A percentile compares a stretch with the other conserved stretches of the same genome.
phyloP scores from a whole-genome alignment of 2,329 filamentous ascomycete species.

The Penicillium polonicum region DNA sequence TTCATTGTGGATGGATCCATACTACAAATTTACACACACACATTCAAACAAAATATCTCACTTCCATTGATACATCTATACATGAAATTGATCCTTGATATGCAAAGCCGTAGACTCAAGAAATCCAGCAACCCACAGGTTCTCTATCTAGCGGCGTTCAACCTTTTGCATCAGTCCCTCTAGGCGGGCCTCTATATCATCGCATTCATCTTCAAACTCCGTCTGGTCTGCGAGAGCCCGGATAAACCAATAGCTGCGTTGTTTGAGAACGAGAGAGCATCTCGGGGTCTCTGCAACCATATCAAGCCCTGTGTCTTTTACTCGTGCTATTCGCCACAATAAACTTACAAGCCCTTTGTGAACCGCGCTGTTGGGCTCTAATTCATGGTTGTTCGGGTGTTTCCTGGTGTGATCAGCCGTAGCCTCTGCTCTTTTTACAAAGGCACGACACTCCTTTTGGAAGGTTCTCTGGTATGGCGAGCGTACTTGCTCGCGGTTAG shows the following conservation, averaged over 20 bases:
- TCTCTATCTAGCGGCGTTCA: not conserved
- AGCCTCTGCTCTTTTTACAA: not conserved
- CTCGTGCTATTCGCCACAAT: not conserved
- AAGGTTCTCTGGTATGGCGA: not conserved
- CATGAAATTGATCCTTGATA: not conserved
- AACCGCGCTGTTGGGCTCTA: no score
- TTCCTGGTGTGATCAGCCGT: not conserved
- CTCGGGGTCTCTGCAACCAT: slow-evolving; percentile 1
- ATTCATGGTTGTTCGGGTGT: not conserved
- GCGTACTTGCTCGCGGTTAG: not conserved
- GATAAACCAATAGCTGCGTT: not conserved
- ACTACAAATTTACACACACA: not conserved
- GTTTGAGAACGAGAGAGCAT: not conserved
- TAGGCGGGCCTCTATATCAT: not conserved
- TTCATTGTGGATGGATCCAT: not conserved
- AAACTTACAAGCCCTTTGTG: not conserved
- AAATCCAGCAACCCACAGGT: not conserved
- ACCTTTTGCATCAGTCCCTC: not conserved
- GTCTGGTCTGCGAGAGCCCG: not conserved
- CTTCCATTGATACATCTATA: not conserved
- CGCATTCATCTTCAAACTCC: not conserved
- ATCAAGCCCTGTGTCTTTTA: not conserved
- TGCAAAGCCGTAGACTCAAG: not conserved
- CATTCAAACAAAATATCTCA: not conserved
- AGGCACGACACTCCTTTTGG: not conserved